Base-by-base conservation (phyloP, 2,329 filamentous ascomycete species). In the Thielaviopsis punctulata region DNA sequence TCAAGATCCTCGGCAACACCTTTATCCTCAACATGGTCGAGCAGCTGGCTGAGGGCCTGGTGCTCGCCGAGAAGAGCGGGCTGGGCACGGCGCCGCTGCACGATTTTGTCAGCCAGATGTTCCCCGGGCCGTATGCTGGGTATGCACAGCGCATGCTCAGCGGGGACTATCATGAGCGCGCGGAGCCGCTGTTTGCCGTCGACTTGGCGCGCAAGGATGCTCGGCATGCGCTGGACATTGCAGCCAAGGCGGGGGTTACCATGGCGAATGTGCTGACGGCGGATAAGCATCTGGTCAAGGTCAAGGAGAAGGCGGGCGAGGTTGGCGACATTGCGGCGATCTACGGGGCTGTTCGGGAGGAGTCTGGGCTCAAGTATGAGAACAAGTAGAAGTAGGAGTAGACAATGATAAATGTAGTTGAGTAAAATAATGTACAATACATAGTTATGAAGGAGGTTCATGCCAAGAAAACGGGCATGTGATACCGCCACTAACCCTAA, bases 1-100 rank as follows among this genome's bases (percentile, higher is more conserved):
- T 94, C 47, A 92, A 95, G 67, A 71, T 95, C 19, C 74, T 94
- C 9, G 88, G 89, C 53, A 95, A 95, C 65, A 86, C 84, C 0
- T 89, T 95, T 63, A 75, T 95, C 59, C 64, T 93, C 41, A 84
- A 85, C 68, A 89, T 89, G 75, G 76, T 89, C 22, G 82, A 88
- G 61, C 75, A 85, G 49, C 69, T 95, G 3, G 79, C 84, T 1
- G 86, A 94, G 68, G 84, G 81, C 5, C 76, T 90, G 61, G 78
- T 83, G 1, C 67, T 88, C 5, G 86, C 86, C 4, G 87, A 95
- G 65, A 90, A 89, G 65, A 74, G 76, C 0, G 87, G 87, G 0
- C 68, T 95, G 2, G 86, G 86, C 2, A 73, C 73, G 0, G 76
- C 80, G 1, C 76, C 80, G 36, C 66, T 94, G 55, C 80, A 89